Evolutionary conservation across 345 rosid genomes (phyloP).

Genomic region (Zanthoxylum bungeanum): DNA sequence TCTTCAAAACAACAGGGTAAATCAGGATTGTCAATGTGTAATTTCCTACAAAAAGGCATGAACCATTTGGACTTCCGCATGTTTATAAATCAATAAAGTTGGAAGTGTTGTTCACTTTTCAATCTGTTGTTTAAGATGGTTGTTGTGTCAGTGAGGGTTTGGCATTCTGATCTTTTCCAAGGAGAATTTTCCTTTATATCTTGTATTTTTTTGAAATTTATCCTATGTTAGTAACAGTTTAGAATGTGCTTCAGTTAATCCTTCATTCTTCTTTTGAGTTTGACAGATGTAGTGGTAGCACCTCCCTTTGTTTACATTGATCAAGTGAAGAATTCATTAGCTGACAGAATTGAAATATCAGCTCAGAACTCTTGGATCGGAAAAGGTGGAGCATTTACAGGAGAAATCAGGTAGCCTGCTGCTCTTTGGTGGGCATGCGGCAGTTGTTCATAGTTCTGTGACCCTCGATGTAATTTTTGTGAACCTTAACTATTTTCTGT

Average conservation of each 20-base stretch:
- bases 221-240: background rate
- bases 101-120: background rate
- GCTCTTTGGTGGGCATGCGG: background rate
- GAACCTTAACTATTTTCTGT: background rate
- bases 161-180: background rate
- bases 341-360: conserved; percentile 71
- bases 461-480: background rate
- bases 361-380: conserved; percentile 96
- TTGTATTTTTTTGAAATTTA: too few species aligned
- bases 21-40: background rate
- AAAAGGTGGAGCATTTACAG: conserved; percentile 99
- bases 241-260: background rate
- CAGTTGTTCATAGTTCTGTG: background rate
- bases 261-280: conserved; percentile 14
- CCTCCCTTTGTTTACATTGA: conserved; percentile 94
- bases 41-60: background rate
- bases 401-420: conserved; percentile 83
- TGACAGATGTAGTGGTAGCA: conserved; percentile 87
- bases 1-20: background rate
- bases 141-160: background rate
- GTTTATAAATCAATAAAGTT: background rate
- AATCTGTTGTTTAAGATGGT: background rate
- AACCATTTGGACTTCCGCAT: background rate
- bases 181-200: background rate
- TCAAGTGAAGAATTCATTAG: conserved; percentile 65